Percentiles rank a stretch among this genome's conserved stretches.
These are phyloP conservation scores for Zymoseptoria crescenta DNA, from an alignment of 2,329 filamentous ascomycete genomes.

Conservation along the genomic window DNA sequence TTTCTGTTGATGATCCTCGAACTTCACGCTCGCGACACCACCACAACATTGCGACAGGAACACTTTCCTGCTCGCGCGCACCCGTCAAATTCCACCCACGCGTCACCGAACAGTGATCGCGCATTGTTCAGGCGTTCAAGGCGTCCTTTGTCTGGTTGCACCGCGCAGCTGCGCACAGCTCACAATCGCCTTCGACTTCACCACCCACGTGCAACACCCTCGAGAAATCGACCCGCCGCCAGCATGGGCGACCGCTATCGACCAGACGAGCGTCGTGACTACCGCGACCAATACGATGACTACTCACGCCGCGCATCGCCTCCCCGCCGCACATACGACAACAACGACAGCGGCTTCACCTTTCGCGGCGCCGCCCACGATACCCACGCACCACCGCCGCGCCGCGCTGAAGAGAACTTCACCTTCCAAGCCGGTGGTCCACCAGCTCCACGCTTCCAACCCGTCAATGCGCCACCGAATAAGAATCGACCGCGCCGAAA, in stretches of 20 bases:
- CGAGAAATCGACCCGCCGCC: background rate
- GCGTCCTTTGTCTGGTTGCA: background rate
- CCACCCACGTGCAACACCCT: background rate
- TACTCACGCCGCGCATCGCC: constrained; percentile 1
- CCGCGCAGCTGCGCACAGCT: background rate
- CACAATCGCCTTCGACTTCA: background rate
- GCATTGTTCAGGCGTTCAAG: background rate
- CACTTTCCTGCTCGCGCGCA: background rate
- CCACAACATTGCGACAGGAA: background rate
- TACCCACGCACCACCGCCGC: constrained; percentile 6
- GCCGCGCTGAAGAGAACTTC: constrained; percentile 16
- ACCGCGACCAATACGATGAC: constrained; percentile 1
- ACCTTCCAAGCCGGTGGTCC: constrained; percentile 18
- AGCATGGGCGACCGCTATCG: constrained; percentile 10
- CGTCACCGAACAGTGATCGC: background rate
- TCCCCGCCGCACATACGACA: constrained; percentile 1
- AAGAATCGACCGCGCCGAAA: background rate
- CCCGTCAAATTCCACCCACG: background rate
- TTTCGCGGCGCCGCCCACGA: constrained; percentile 21
- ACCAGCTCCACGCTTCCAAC: constrained; percentile 17
- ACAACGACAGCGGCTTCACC: constrained; percentile 12
- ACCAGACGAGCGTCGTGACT: background rate
- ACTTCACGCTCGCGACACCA: background rate
- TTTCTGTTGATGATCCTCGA: background rate
- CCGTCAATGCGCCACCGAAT: constrained; percentile 3